Evolutionary conservation across 2,329 filamentous ascomycete genomes (phyloP).

Genomic region (Massarina eburnea): DNA sequence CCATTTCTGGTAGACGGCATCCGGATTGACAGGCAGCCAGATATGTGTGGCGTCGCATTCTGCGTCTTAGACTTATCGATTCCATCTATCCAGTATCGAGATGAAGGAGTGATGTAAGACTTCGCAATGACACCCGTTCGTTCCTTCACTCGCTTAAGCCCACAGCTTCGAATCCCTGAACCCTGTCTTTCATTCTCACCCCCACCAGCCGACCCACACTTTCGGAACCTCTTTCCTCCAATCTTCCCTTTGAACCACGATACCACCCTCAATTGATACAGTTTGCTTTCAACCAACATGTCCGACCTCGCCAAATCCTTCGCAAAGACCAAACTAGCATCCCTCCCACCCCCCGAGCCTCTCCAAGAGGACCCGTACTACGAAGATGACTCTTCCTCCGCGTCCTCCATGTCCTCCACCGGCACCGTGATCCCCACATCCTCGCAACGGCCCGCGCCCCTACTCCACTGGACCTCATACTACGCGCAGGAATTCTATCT

Average conservation of each 20-base stretch:
- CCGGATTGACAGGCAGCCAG: background rate
- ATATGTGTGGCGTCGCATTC: background rate
- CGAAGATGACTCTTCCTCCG: conserved; percentile 53
- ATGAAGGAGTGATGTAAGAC: background rate
- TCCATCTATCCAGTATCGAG: too few species aligned
- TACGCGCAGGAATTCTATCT: conserved; percentile 87
- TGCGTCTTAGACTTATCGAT: background rate
- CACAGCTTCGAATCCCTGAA: background rate
- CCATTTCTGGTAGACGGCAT: background rate
- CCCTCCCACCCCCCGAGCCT: conserved; percentile 58
- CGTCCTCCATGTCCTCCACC: conserved; percentile 88
- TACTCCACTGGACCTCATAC: conserved; percentile 82
- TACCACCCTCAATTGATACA: background rate
- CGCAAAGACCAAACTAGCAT: conserved; percentile 71
- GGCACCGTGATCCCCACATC: conserved; percentile 85
- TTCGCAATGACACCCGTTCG: conserved; percentile 2
- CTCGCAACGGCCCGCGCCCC: conserved; percentile 62
- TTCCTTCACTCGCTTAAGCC: conserved; percentile 4
- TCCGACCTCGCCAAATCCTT: conserved; percentile 80
- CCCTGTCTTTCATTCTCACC: background rate
- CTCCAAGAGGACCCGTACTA: conserved; percentile 47
- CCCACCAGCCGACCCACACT: background rate
- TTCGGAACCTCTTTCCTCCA: background rate
- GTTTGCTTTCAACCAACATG: conserved; percentile 53
- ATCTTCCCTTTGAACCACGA: background rate